These are phyloP conservation scores for Puccinia brachypodii DNA, from an alignment of 1,284 basidiomycete genomes.

Conservation along the genomic window DNA sequence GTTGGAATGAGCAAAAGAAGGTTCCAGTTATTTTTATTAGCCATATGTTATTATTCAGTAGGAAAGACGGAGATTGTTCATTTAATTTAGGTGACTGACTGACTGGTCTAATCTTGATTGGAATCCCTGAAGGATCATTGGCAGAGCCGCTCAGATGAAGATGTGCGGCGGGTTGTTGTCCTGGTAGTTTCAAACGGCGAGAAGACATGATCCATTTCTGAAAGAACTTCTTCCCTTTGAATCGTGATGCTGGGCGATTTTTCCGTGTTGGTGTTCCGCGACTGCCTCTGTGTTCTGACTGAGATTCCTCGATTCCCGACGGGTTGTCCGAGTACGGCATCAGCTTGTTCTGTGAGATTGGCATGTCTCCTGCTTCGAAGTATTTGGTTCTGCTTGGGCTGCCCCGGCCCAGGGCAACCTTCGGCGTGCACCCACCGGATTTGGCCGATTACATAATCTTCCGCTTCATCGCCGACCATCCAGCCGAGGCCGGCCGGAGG, in stretches of 20 bases:
- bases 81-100: conserved; percentile 18
- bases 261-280: not conserved
- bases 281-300: not conserved
- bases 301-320: not conserved
- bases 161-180: not conserved
- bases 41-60: too few species aligned
- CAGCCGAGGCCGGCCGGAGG: not conserved
- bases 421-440: not conserved
- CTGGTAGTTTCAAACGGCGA: not conserved
- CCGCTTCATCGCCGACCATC: not conserved
- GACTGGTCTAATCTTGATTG: conserved; percentile 42
- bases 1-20: not conserved
- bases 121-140: not conserved
- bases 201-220: conserved; percentile 22
- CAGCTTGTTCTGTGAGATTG: conserved; percentile 1
- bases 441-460: not conserved
- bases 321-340: conserved; percentile 17
- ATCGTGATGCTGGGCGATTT: not conserved
- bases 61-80: not conserved
- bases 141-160: not conserved
- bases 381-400: not conserved
- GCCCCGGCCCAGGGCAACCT: not conserved
- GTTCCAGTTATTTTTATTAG: not conserved
- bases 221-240: not conserved
- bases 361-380: not conserved